Evolutionary conservation across 1,139 yeast genomes (phyloP).

Genomic region (Debaryomyces robertsiae): DNA sequence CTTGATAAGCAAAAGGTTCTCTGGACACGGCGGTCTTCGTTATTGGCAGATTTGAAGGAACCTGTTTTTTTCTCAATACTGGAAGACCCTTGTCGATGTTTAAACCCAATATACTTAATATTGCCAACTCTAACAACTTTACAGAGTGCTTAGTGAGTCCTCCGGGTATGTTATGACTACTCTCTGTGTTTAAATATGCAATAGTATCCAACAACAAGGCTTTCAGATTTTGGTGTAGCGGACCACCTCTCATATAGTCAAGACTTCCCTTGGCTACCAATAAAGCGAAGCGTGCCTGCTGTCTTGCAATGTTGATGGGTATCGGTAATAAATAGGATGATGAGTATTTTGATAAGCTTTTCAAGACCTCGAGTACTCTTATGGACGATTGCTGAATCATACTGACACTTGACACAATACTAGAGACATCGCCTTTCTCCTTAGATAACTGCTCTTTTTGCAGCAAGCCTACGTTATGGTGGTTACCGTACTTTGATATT

Average conservation of each 20-base stretch:
- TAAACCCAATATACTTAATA: constrained; percentile 53
- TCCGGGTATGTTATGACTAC: constrained; percentile 58
- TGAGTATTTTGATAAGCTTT: constrained; percentile 46
- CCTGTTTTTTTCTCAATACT: constrained; percentile 21
- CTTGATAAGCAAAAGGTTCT: constrained; percentile 14
- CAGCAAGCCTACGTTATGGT: constrained; percentile 49
- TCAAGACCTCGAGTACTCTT: constrained; percentile 61
- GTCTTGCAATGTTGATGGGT: constrained; percentile 71
- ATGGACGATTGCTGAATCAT: constrained; percentile 77
- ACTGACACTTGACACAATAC: constrained; percentile 46
- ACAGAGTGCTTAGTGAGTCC: constrained; percentile 59
- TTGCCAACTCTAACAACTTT: constrained; percentile 57
- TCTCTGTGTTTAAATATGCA: constrained; percentile 51
- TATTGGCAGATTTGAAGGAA: constrained; percentile 24
- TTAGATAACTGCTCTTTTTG: constrained; percentile 38
- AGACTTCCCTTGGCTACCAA: constrained; percentile 77
- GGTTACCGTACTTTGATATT: constrained; percentile 50
- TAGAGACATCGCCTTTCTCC: constrained; percentile 30
- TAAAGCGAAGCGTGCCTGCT: constrained; percentile 66
- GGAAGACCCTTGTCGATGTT: constrained; percentile 23
- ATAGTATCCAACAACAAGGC: constrained; percentile 53
- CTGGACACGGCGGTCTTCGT: constrained; percentile 28
- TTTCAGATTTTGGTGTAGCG: constrained; percentile 71
- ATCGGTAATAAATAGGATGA: constrained; percentile 54
- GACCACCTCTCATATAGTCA: constrained; percentile 84